A percentile compares a stretch with the other conserved stretches of the same genome.
These are phyloP conservation scores for Salvia splendens DNA, from an alignment of 257 asterid species.

Conservation along the genomic window DNA sequence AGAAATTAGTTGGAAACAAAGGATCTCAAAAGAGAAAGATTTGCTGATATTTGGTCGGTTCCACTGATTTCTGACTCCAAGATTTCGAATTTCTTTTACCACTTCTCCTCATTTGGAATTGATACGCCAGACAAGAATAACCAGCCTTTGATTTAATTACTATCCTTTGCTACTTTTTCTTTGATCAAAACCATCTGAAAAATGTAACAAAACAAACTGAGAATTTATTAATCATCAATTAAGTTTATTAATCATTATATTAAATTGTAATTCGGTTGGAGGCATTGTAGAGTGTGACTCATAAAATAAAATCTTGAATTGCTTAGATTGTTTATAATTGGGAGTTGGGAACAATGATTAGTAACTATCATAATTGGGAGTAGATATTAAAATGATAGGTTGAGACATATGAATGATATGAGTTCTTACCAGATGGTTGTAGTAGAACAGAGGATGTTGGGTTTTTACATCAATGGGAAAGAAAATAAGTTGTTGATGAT, in stretches of 20 bases:
- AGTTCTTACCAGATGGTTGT: slow-evolving; percentile 50
- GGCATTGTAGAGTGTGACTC: too few relatives aligned
- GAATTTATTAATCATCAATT: too few relatives aligned
- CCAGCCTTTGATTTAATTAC: slow-evolving; percentile 8
- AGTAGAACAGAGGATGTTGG: slow-evolving; percentile 40
- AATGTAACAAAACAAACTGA: not conserved
- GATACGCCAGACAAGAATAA: slow-evolving; percentile 14
- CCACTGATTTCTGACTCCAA: slow-evolving; percentile 7
- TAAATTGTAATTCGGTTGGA: too few relatives aligned
- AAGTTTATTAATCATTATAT: too few relatives aligned
- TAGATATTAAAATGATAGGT: not conserved
- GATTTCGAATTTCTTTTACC: slow-evolving; percentile 4
- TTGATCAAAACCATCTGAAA: slow-evolving; percentile 25
- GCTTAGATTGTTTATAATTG: too few relatives aligned
- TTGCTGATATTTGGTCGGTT: slow-evolving; percentile 28
- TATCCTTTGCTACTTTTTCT: slow-evolving; percentile 19
- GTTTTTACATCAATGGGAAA: slow-evolving; percentile 47
- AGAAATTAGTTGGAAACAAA: slow-evolving; percentile 5
- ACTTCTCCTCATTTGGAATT: slow-evolving; percentile 24
- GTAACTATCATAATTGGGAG: not conserved
- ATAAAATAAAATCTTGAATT: too few relatives aligned
- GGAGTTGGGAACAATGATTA: not conserved
- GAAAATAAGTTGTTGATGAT: slow-evolving; percentile 56
- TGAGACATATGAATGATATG: slow-evolving; percentile 35
- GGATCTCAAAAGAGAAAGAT: not conserved